Conservation (phyloP, 2,329 filamentous ascomycete species). For the Verticillium tricorpus region DNA sequence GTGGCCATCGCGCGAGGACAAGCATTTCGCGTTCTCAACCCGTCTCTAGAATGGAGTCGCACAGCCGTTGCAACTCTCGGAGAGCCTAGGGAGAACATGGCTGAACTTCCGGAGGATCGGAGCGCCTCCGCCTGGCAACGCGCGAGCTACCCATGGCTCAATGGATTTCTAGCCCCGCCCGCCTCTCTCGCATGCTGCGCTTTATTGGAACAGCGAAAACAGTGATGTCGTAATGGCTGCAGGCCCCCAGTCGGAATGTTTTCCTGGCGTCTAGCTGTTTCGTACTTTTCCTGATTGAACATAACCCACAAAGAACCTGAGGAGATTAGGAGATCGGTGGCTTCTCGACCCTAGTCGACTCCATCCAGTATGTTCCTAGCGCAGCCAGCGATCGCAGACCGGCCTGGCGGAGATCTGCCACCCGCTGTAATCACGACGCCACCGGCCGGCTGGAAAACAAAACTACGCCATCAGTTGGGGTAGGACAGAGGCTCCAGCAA, state of each 20-base stretch:
- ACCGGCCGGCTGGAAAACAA: neutral
- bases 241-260: neutral
- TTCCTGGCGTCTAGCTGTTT: neutral
- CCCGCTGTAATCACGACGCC: neutral
- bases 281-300: neutral
- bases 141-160: neutral
- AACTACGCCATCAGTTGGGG: neutral
- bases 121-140: neutral
- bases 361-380: neutral
- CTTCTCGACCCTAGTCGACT: neutral
- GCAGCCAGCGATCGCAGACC: neutral
- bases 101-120: neutral
- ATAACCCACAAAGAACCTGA: neutral
- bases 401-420: neutral
- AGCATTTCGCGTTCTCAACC: neutral
- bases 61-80: neutral
- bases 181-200: neutral
- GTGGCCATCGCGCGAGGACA: neutral
- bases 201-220: neutral
- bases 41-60: neutral
- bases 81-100: neutral
- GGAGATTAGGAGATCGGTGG: neutral
- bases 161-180: too few species aligned
- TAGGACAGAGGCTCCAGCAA: neutral
- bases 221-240: neutral